These are phyloP conservation scores for Nitzschia putrida DNA, from an alignment of 108 stramenopile genomes.

Conservation along the genomic window DNA sequence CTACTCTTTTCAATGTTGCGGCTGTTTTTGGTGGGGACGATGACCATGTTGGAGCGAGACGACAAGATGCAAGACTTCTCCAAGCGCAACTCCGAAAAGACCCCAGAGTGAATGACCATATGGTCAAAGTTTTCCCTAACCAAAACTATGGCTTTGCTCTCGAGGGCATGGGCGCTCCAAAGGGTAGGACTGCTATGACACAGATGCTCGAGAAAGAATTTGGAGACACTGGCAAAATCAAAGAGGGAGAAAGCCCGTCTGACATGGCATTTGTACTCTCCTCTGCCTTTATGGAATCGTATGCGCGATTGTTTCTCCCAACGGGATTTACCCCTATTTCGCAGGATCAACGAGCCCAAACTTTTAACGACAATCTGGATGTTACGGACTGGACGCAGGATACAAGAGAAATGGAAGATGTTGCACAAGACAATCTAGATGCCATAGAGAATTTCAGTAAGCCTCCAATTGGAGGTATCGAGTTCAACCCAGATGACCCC, in stretches of 20 bases:
- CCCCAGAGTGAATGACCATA: slow-evolving; percentile 67
- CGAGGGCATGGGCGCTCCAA: slow-evolving; percentile 27
- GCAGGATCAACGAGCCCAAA: slow-evolving; percentile 52
- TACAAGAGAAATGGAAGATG: slow-evolving; percentile 37
- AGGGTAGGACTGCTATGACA: slow-evolving; percentile 38
- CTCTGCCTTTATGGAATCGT: slow-evolving; percentile 88
- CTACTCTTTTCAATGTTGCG: slow-evolving; percentile 65
- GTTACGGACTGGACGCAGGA: slow-evolving; percentile 36
- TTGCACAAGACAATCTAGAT: slow-evolving; percentile 72
- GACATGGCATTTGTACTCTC: slow-evolving; percentile 84
- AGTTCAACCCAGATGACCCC: slow-evolving; percentile 58
- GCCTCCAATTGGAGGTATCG: slow-evolving; percentile 52
- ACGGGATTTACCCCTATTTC: slow-evolving; percentile 67
- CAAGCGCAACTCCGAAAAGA: slow-evolving; percentile 65
- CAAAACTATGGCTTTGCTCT: slow-evolving; percentile 86
- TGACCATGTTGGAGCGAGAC: slow-evolving; percentile 62
- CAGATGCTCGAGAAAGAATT: slow-evolving; percentile 71
- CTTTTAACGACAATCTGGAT: slow-evolving; percentile 49
- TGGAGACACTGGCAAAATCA: slow-evolving; percentile 53
- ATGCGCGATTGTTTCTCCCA: slow-evolving; percentile 75
- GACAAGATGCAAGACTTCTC: slow-evolving; percentile 65
- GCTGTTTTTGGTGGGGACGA: slow-evolving; percentile 79
- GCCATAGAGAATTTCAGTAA: slow-evolving; percentile 58
- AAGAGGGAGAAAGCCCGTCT: slow-evolving; percentile 56
- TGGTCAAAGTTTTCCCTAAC: slow-evolving; percentile 84